Conservation (phyloP, 768 basidiomycete genomes). For the Lactarius evosmus region DNA sequence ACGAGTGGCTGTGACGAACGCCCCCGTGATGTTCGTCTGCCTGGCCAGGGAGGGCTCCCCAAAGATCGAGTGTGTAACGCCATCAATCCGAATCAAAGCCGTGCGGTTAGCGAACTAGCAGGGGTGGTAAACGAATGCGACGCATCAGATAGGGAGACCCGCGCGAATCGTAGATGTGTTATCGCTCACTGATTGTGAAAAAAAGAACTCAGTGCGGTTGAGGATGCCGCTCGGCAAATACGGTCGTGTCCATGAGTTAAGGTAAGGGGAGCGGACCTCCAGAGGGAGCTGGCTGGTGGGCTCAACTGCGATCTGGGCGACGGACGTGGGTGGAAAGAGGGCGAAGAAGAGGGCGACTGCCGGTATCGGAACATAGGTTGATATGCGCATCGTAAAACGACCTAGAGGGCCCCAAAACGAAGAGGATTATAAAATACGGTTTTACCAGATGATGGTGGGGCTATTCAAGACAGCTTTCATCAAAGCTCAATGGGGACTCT, state of each 20-base stretch:
- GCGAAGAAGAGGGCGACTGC: background rate
- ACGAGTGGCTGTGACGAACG: conserved; percentile 15
- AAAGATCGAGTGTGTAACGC: conserved; percentile 10
- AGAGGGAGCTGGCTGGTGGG: conserved; percentile 1
- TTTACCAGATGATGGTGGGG: background rate
- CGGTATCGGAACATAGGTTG: background rate
- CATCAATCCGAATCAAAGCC: conserved; percentile 19
- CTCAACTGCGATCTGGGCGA: background rate
- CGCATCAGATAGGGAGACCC: background rate
- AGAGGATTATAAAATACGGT: background rate
- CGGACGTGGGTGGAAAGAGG: background rate
- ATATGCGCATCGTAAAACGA: background rate
- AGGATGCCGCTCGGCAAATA: too few relatives aligned
- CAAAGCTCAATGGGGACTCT: background rate
- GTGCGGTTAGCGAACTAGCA: conserved; percentile 5
- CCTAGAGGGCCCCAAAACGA: background rate
- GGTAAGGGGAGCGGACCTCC: conserved; percentile 23
- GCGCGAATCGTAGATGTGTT: background rate
- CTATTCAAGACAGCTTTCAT: background rate
- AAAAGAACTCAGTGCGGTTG: background rate
- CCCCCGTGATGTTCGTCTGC: background rate
- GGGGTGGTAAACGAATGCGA: background rate
- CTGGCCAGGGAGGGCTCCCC: background rate
- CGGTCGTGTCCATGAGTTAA: conserved; percentile 16
- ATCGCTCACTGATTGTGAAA: conserved; percentile 5